Evolutionary conservation across 2,329 filamentous ascomycete species (phyloP).

Genomic region (Torrubiella hemipterigena): DNA sequence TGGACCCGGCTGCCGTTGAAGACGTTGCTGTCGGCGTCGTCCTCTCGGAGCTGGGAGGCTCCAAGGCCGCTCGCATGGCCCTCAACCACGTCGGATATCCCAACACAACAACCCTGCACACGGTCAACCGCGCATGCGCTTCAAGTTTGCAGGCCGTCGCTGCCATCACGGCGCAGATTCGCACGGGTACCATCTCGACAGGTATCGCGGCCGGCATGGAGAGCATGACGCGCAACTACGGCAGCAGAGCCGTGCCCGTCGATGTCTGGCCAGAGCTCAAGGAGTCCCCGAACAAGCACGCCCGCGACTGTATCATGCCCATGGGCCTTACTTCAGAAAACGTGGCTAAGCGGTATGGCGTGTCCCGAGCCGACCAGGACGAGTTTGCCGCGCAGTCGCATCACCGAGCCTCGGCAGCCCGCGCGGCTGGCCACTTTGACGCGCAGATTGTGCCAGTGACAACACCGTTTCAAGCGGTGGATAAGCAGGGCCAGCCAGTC

Average conservation of each 20-base stretch:
- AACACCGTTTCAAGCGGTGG: conserved; percentile 53
- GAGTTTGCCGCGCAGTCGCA: conserved; percentile 69
- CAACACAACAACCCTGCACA: conserved; percentile 64
- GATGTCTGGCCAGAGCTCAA: conserved; percentile 66
- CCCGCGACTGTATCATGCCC: conserved; percentile 79
- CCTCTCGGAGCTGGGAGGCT: conserved; percentile 79
- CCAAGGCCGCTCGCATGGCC: conserved; percentile 85
- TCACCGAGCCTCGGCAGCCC: conserved; percentile 57
- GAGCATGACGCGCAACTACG: conserved; percentile 92
- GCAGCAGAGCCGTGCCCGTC: conserved; percentile 68
- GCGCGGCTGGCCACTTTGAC: conserved; percentile 58
- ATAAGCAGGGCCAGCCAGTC: conserved; percentile 45
- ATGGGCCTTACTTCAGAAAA: conserved; percentile 92
- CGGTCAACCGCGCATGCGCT: conserved; percentile 78
- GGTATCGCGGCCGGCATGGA: conserved; percentile 89
- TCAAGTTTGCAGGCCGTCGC: conserved; percentile 70
- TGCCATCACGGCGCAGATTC: conserved; percentile 60
- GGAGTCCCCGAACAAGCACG: conserved; percentile 53
- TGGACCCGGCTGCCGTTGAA: conserved; percentile 51
- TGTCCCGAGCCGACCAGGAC: conserved; percentile 69
- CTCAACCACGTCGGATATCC: conserved; percentile 73
- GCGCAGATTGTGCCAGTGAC: conserved; percentile 70
- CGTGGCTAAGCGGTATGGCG: conserved; percentile 64
- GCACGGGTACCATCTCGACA: conserved; percentile 56
- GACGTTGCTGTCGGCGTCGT: conserved; percentile 84